These are phyloP conservation scores for Leccinum disarticulatum DNA, from an alignment of 768 basidiomycete species.

Conservation along the genomic window DNA sequence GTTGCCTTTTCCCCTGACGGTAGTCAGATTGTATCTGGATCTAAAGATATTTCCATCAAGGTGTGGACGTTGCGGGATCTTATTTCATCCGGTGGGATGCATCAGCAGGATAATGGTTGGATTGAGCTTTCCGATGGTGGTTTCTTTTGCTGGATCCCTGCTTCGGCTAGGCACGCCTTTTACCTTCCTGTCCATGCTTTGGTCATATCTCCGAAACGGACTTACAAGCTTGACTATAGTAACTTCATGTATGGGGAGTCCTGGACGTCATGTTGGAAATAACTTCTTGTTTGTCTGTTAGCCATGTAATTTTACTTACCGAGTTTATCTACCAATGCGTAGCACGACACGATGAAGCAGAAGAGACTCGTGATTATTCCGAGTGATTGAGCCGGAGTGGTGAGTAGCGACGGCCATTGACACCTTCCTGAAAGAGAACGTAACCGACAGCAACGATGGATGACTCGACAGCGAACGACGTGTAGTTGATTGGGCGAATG, in stretches of 20 bases:
- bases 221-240: conserved; percentile 14
- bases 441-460: neutral
- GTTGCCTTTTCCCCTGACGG: conserved; percentile 21
- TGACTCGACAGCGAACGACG: too few species aligned
- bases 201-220: conserved; percentile 11
- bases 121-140: conserved; percentile 10
- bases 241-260: conserved; percentile 19
- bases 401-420: neutral
- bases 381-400: neutral
- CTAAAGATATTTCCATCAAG: conserved; percentile 12
- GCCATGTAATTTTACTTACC: neutral
- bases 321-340: neutral
- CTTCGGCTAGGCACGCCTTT: conserved; percentile 19
- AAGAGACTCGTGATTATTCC: neutral
- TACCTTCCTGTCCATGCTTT: conserved; percentile 17
- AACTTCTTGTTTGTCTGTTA: neutral
- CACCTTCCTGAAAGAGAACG: neutral
- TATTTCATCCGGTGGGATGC: neutral
- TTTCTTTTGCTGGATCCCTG: conserved; percentile 19
- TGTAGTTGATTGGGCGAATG: too few species aligned
- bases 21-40: conserved; percentile 17
- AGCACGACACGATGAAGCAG: neutral
- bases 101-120: conserved; percentile 18
- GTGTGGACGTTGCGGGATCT: conserved; percentile 7
- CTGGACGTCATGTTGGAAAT: conserved; percentile 21